Evolutionary conservation across 208 protist genomes (phyloP).

Genomic region (Leishmania arabica): DNA sequence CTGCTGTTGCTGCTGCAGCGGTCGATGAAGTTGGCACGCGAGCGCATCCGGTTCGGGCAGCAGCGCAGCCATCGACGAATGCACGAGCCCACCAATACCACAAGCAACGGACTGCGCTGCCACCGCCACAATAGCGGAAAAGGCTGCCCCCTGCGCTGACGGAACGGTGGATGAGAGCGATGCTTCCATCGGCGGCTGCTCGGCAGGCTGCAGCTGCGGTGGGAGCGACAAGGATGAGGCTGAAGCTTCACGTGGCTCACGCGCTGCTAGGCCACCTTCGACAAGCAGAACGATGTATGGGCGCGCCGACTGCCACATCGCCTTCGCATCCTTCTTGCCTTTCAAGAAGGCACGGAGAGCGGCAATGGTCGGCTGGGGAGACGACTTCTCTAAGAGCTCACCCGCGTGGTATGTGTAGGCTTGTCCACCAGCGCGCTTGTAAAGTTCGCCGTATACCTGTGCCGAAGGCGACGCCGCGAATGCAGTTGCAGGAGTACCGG

Average conservation of each 20-base stretch:
- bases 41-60: background rate
- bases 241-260: background rate
- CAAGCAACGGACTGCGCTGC: slow-evolving; percentile 3
- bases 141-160: background rate
- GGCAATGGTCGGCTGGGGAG: background rate
- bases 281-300: slow-evolving; percentile 18
- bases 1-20: slow-evolving; percentile 3
- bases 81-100: background rate
- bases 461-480: background rate
- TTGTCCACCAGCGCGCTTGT: slow-evolving; percentile 1
- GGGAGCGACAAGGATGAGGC: background rate
- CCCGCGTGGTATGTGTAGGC: slow-evolving; percentile 13
- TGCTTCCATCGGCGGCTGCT: background rate
- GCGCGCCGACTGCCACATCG: slow-evolving; percentile 1
- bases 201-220: background rate
- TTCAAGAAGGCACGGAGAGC: slow-evolving; percentile 12
- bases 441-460: slow-evolving; percentile 12
- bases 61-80: background rate
- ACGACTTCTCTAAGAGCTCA: slow-evolving; percentile 3
- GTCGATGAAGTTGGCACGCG: background rate
- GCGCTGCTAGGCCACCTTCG: background rate
- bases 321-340: background rate
- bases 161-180: background rate
- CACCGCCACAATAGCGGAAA: background rate
- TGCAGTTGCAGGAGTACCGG: background rate